Evolutionary conservation across 495 filamentous ascomycete species (phyloP), one percentile per base, ranked within the genome.

Genomic region (Cercophora samala): DNA sequence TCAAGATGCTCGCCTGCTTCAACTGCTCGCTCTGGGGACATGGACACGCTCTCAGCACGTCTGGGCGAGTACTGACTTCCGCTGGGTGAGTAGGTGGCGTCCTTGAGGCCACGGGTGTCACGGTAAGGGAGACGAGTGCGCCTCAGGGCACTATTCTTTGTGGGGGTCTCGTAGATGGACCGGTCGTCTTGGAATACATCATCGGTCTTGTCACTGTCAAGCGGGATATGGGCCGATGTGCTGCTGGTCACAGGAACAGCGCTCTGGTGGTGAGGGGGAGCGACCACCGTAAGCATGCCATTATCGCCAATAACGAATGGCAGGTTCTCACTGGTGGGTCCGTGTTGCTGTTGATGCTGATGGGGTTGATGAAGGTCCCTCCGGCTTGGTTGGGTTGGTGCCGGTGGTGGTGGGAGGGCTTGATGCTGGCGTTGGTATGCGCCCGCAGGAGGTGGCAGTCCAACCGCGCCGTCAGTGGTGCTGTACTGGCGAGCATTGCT

Each of bases 221-320:
- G 26, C 9, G 65, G 59, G 46, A 73, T 63, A 24, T 65, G 67
- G 24, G 58, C 65, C 17, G 69, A 53, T 2, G 65, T 60, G 19
- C 42, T 60, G 8, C 53, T 66, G 56, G 65, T 66, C 46, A 68
- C 29, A 4, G 62, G n/a, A 8, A 69, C 52, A 9, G 62, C 65
- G 42, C 65, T n/a, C 17, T 64, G 58, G 58, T 62, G 29, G 8
- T 21, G 59, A n/a, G 72, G 64, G 1, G 69, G 56, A 17, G 66
- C n/a, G 22, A 76, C 25, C 21, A 78, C 71, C 59, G 66, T 77
- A 58, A 78, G 72, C 25, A 76, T 25, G 24, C 76, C 76, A 58
- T 70, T 68, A 51, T 77, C 74, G 66, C 64, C 71, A 60, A 76
- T 72, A 26, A 76, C 69, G 21, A 77, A 78, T 4, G 76, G 74